Percentiles rank a stretch among this genome's conserved stretches.
These are phyloP conservation scores for Echites panduratus DNA, from an alignment of 257 asterid genomes.

Conservation along the genomic window DNA sequence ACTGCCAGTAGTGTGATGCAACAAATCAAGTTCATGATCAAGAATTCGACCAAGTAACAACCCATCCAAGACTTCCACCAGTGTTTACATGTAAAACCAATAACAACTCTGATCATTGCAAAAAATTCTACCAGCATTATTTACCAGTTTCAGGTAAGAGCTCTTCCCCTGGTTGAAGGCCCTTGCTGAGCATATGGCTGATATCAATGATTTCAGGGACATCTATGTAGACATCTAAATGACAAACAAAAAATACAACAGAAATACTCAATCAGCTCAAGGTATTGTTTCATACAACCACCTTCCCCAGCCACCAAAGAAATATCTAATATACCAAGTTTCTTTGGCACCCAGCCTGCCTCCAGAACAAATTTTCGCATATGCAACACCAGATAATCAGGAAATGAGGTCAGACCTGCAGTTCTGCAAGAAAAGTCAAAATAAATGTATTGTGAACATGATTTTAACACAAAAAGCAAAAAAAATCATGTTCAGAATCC, in stretches of 20 bases:
- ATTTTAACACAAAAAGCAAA: not conserved
- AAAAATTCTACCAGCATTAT: not conserved
- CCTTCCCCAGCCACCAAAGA: not conserved
- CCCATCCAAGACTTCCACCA: not conserved
- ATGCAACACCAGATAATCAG: constrained; percentile 90
- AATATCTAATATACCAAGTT: constrained; percentile 56
- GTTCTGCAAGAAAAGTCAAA: constrained; percentile 45
- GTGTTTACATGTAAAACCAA: not conserved
- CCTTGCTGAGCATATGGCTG: constrained; percentile 84
- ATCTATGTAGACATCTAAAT: constrained; percentile 80
- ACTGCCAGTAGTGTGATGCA: not conserved
- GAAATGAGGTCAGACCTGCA: constrained; percentile 89
- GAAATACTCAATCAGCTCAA: constrained; percentile 10
- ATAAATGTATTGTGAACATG: not conserved
- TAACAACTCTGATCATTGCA: not conserved
- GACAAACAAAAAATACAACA: constrained; percentile 16
- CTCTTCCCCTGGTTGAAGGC: constrained; percentile 92
- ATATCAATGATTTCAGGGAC: constrained; percentile 89
- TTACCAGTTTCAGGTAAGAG: constrained; percentile 74
- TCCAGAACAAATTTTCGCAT: constrained; percentile 92
- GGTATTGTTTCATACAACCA: constrained; percentile 4
- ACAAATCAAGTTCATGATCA: not conserved
- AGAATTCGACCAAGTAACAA: not conserved
- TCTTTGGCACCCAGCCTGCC: constrained; percentile 97
- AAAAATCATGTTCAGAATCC: not conserved